A percentile compares a stretch with the other conserved stretches of the same genome.
Evolutionary conservation across 768 basidiomycete genomes (phyloP).

Genomic region (Termitomyces heimii): DNA sequence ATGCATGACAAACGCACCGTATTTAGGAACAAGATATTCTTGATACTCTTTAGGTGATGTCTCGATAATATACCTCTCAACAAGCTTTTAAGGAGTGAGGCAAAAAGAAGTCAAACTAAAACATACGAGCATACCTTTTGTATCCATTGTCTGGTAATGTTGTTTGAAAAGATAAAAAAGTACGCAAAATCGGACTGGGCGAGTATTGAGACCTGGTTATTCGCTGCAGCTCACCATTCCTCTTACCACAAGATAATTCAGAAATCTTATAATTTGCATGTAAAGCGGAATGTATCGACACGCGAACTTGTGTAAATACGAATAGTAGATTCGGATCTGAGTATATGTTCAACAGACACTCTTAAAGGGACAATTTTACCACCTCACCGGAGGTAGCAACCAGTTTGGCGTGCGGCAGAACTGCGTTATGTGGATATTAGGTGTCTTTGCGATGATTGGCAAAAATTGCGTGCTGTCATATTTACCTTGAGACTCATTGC

Average conservation of each 20-base stretch:
- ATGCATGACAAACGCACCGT: conserved; percentile 25
- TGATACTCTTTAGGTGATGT: conserved; percentile 41
- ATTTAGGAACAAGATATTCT: conserved; percentile 39
- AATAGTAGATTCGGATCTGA: conserved; percentile 24
- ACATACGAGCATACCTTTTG: background rate
- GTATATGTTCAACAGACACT: background rate
- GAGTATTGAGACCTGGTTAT: background rate
- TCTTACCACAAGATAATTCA: conserved; percentile 13
- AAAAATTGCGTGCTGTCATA: conserved; percentile 43
- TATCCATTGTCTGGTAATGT: conserved; percentile 1
- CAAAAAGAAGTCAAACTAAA: background rate
- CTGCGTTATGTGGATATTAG: conserved; percentile 35
- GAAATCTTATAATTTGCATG: conserved; percentile 23
- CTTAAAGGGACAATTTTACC: background rate
- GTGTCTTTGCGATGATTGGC: conserved; percentile 35
- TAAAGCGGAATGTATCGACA: conserved; percentile 34
- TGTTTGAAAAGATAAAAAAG: conserved; percentile 9
- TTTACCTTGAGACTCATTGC: background rate
- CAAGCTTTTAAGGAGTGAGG: conserved; percentile 8
- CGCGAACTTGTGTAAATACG: conserved; percentile 28
- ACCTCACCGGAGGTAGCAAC: conserved; percentile 37
- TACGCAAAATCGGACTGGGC: conserved; percentile 7
- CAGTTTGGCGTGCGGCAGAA: conserved; percentile 47
- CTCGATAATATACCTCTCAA: conserved; percentile 27
- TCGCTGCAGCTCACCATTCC: background rate